Conservation (phyloP, 805 yeast species). For the Saccharomyces cerevisiae region DNA sequence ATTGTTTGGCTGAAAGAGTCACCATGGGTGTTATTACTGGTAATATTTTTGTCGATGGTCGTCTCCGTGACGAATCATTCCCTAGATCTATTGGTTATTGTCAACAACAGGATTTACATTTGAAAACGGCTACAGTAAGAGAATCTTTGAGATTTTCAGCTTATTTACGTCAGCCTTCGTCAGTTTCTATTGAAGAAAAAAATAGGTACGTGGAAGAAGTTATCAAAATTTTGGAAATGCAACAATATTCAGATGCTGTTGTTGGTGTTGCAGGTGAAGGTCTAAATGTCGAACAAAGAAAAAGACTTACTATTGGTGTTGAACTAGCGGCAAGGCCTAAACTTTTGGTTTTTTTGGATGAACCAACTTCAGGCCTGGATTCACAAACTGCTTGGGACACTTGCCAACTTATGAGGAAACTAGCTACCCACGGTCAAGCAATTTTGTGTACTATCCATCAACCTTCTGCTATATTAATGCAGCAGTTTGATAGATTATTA, state of each 20-base stretch:
- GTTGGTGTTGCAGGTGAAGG: constrained; percentile 65
- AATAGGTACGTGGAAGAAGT: constrained; percentile 53
- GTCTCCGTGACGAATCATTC: constrained; percentile 42
- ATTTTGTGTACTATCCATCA: constrained; percentile 63
- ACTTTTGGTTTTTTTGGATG: constrained; percentile 48
- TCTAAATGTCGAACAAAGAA: constrained; percentile 51
- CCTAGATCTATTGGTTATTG: constrained; percentile 51
- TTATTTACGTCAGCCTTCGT: constrained; percentile 46
- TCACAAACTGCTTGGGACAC: constrained; percentile 54
- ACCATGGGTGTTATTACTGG: constrained; percentile 53
- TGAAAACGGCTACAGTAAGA: constrained; percentile 54
- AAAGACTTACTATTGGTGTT: constrained; percentile 54
- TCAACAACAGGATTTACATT: constrained; percentile 61
- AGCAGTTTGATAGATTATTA: constrained; percentile 52
- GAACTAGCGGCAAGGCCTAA: constrained; percentile 56
- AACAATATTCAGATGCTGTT: constrained; percentile 54
- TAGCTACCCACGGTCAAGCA: constrained; percentile 58
- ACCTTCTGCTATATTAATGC: constrained; percentile 55
- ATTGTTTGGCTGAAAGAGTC: constrained; percentile 53
- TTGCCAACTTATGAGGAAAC: constrained; percentile 47
- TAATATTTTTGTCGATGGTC: constrained; percentile 49
- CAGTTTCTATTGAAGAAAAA: constrained; percentile 43
- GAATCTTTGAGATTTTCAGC: constrained; percentile 57
- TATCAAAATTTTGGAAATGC: constrained; percentile 54
- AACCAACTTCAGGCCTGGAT: constrained; percentile 65